A percentile compares a stretch with the other conserved stretches of the same genome.
Evolutionary conservation across 768 basidiomycete species (phyloP).

Genomic region (Tulasnella sp.): DNA sequence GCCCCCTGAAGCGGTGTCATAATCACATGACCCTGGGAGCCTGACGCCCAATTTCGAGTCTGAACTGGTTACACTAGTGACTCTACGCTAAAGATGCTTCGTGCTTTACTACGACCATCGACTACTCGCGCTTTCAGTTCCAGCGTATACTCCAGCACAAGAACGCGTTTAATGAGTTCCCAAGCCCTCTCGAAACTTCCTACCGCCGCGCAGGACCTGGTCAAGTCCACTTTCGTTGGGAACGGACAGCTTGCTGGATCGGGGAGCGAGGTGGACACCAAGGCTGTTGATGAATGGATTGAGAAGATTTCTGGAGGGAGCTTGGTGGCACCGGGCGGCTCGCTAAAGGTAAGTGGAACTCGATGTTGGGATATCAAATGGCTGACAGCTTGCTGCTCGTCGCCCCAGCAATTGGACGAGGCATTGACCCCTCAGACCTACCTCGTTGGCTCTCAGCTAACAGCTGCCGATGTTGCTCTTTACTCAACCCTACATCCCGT

Average conservation of each 20-base stretch:
- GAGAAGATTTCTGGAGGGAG: slow-evolving; percentile 60
- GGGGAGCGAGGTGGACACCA: slow-evolving; percentile 59
- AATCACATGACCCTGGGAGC: background rate
- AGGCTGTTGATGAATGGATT: slow-evolving; percentile 71
- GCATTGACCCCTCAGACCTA: slow-evolving; percentile 79
- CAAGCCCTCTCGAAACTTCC: slow-evolving; percentile 24
- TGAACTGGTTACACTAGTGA: background rate
- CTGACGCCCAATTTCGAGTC: background rate
- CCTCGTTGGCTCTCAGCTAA: slow-evolving; percentile 79
- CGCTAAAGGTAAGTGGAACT: slow-evolving; percentile 54
- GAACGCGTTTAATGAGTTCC: slow-evolving; percentile 23
- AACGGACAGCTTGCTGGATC: slow-evolving; percentile 5
- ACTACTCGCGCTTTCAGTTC: background rate
- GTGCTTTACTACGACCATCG: slow-evolving; percentile 1
- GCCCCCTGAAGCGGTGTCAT: background rate
- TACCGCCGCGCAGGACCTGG: slow-evolving; percentile 9
- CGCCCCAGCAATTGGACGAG: slow-evolving; percentile 66
- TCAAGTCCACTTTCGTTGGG: slow-evolving; percentile 24
- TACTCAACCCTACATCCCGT: slow-evolving; percentile 85
- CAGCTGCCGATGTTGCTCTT: slow-evolving; percentile 87
- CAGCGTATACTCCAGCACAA: background rate
- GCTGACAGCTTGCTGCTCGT: slow-evolving; percentile 15
- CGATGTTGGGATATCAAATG: background rate
- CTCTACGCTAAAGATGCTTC: background rate
- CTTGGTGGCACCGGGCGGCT: slow-evolving; percentile 49